Base-by-base conservation (phyloP, 768 basidiomycete species). In the Leccinum longicurvipes region DNA sequence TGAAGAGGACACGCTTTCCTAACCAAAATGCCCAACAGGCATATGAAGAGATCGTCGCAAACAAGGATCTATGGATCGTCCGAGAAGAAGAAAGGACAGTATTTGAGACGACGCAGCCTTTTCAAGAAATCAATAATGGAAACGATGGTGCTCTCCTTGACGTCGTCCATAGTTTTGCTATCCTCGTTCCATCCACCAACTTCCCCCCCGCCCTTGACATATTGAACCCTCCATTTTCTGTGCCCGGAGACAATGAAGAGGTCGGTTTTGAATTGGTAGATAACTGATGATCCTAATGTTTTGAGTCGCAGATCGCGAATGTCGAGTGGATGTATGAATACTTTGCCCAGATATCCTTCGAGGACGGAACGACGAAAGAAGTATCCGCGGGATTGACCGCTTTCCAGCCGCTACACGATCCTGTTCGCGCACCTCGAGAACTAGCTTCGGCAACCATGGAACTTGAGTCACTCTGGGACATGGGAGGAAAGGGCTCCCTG, bases 301-400 rank as follows among this genome's bases (percentile, higher is more conserved):
- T 39, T 19, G 17, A 6, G 36, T 11, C 14, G 19, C 6, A 42
- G 41, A 42, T 42, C 11, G 21, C 11, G 19, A 21, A 19, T 9
- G 41, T 42, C 41, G 19, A 21, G 19, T 51, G 48, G 4, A 55
- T 55, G 23, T 59, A 52, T 39, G 57, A 60, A 17, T 52, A 59
- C 14, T 59, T 59, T 10, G 53, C 48, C 12, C 48, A 47, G 15
- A 36, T 60, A 3, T 4, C 41, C n/a, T 59, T 59, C 17, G 27
- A 15, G 28, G 49, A 60, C 23, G 50, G 50, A 2, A 51, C 46
- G 5, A 32, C 6, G 17, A 11, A 17, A 42, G 53, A 55, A 3
- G 34, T 60, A 27, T 39, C 39, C 27, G 58, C 50, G 6, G 60
- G 60, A 10, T 47, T 48, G 7, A 60, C 60, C 14, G 10, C 49